A percentile compares a stretch with the other conserved stretches of the same genome.
Conservation (phyloP, 495 filamentous ascomycete species). For the Usnea hakonensis region DNA sequence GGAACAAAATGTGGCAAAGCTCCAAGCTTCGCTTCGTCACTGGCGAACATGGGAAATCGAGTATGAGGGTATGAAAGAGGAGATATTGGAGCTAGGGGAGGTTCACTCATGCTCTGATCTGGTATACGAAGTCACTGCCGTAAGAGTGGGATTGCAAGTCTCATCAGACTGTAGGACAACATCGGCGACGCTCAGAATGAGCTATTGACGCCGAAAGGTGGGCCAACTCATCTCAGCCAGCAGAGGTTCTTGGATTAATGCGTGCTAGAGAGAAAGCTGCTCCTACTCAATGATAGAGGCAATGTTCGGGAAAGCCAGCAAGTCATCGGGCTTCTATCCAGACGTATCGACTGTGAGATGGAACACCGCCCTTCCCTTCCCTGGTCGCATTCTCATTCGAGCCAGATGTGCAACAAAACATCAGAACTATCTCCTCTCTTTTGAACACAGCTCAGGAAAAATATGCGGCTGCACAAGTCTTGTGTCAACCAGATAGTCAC, state of each 20-base stretch:
- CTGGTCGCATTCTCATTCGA: slow-evolving; percentile 6
- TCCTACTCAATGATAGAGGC: slow-evolving; percentile 50
- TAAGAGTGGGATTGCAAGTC: slow-evolving; percentile 25
- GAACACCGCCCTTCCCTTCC: not conserved
- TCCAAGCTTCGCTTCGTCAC: slow-evolving; percentile 67
- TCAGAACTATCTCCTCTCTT: slow-evolving; percentile 36
- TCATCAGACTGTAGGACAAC: slow-evolving; percentile 4
- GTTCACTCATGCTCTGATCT: slow-evolving; percentile 45
- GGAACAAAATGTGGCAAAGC: slow-evolving; percentile 65
- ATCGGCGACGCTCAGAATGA: slow-evolving; percentile 42
- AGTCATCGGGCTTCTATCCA: slow-evolving; percentile 61
- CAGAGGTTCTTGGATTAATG: not conserved
- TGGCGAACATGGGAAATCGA: slow-evolving; percentile 89
- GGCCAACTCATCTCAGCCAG: not conserved
- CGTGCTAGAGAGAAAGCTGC: slow-evolving; percentile 50
- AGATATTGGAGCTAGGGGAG: slow-evolving; percentile 51
- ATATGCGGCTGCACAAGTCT: slow-evolving; percentile 44
- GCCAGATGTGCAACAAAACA: slow-evolving; percentile 68
- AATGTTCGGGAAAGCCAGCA: slow-evolving; percentile 42
- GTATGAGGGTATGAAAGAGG: slow-evolving; percentile 80
- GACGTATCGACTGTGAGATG: slow-evolving; percentile 61
- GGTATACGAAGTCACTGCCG: slow-evolving; percentile 35
- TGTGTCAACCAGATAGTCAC: slow-evolving; percentile 31
- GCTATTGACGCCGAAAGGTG: slow-evolving; percentile 50
- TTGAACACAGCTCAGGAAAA: slow-evolving; percentile 60